Conservation (phyloP, 192 early-diverging fungal species). For the Rhizophagus prolifer region DNA sequence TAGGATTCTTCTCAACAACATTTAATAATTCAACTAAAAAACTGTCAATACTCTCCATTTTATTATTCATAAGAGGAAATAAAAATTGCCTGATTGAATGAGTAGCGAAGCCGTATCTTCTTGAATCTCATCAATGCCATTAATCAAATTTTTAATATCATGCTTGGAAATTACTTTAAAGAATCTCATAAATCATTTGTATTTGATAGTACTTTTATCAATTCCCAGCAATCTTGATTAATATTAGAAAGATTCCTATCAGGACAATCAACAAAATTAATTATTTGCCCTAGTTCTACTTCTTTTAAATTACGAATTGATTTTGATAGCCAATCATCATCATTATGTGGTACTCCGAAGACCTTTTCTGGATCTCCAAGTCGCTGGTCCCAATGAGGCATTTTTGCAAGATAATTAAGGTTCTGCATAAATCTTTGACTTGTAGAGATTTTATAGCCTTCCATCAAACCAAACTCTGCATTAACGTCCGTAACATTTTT, state of each 20-base stretch:
- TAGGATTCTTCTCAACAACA: neutral
- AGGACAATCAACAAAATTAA: neutral
- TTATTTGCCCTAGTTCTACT: neutral
- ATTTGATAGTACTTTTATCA: neutral
- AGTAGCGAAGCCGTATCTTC: too few relatives aligned
- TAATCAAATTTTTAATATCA: too few relatives aligned
- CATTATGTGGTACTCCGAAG: neutral
- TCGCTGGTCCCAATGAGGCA: neutral
- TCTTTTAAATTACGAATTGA: too few relatives aligned
- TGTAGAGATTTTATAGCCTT: neutral
- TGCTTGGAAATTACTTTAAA: neutral
- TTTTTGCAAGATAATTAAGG: neutral
- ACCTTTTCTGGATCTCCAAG: neutral
- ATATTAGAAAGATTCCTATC: too few relatives aligned
- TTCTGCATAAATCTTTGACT: neutral
- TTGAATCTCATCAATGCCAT: slow-evolving; percentile 29
- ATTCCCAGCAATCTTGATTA: too few relatives aligned
- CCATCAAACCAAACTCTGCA: slow-evolving; percentile 10
- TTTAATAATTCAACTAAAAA: slow-evolving; percentile 19
- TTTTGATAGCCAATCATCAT: too few relatives aligned
- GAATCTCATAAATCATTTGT: neutral
- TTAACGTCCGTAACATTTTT: too few relatives aligned
- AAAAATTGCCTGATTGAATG: slow-evolving; percentile 31
- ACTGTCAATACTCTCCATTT: neutral
- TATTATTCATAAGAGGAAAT: neutral